Evolutionary conservation across 352 stramenopile species (phyloP).

Genomic region (Phytopythium mirpurense): DNA sequence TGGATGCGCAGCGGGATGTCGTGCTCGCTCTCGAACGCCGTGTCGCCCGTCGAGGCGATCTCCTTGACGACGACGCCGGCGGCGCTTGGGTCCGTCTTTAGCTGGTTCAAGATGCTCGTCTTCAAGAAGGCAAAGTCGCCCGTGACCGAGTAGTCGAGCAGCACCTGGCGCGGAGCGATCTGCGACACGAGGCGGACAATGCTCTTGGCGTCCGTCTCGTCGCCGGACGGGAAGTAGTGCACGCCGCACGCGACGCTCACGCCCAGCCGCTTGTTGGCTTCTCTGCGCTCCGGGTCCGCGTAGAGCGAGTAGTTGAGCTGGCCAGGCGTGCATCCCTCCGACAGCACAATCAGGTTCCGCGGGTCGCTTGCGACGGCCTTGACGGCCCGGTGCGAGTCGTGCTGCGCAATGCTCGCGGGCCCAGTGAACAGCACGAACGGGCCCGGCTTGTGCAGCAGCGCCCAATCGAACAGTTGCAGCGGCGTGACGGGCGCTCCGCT

Average conservation of each 20-base stretch:
- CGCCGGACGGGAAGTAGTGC: constrained; percentile 78
- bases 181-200: constrained; percentile 70
- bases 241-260: constrained; percentile 68
- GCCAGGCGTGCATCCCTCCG: constrained; percentile 72
- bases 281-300: constrained; percentile 63
- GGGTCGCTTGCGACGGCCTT: constrained; percentile 56
- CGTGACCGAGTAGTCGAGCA: constrained; percentile 55
- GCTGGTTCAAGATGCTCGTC: constrained; percentile 41
- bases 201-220: constrained; percentile 83
- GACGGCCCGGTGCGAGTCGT: constrained; percentile 63
- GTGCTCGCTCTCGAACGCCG: constrained; percentile 27
- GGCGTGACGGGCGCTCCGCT: background rate
- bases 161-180: constrained; percentile 49
- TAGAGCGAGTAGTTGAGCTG: constrained; percentile 83
- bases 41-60: constrained; percentile 24
- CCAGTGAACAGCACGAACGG: constrained; percentile 79
- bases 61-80: constrained; percentile 22
- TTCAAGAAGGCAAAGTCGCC: constrained; percentile 69
- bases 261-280: constrained; percentile 67
- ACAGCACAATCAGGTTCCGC: constrained; percentile 83
- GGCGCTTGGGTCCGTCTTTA: constrained; percentile 35
- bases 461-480: constrained; percentile 66
- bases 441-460: constrained; percentile 47
- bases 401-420: constrained; percentile 66
- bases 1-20: constrained; percentile 79